Conservation (phyloP, 2,329 filamentous ascomycete species). For the Fusarium guadeloupense region DNA sequence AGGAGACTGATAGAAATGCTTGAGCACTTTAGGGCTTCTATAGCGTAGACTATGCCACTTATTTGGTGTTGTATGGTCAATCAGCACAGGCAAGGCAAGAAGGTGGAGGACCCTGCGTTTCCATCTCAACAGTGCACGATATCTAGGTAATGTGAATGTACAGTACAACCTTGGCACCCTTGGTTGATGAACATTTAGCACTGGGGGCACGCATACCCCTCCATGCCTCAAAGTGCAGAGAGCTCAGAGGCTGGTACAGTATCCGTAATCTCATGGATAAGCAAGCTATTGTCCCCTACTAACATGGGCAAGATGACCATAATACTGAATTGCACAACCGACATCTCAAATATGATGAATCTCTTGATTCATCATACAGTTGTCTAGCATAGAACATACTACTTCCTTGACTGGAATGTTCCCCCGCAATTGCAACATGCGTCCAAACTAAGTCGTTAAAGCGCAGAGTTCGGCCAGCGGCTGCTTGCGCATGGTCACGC, state of each 20-base stretch:
- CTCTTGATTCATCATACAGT: neutral
- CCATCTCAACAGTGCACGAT: neutral
- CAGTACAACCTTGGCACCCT: no score
- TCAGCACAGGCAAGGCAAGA: no score
- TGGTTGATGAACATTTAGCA: no score
- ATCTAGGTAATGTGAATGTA: no score
- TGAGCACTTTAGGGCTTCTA: no score
- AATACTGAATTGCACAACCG: slow-evolving; percentile 5
- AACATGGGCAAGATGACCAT: slow-evolving; percentile 17
- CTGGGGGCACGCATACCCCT: neutral
- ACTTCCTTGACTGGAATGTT: slow-evolving; percentile 2
- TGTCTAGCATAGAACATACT: neutral
- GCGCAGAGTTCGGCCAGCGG: slow-evolving; percentile 35
- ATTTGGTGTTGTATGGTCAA: no score
- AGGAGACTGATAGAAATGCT: no score
- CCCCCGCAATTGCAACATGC: slow-evolving; percentile 22
- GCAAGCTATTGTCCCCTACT: slow-evolving; percentile 9
- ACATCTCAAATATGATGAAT: neutral
- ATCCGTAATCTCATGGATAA: neutral
- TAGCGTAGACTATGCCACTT: no score
- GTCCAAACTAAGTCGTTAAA: slow-evolving; percentile 18
- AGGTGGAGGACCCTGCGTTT: neutral
- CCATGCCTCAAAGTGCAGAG: neutral
- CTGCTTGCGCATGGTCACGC: slow-evolving; percentile 49
- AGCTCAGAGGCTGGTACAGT: neutral